Base-by-base conservation (phyloP, 495 filamentous ascomycete genomes). In the Neurospora africana region DNA sequence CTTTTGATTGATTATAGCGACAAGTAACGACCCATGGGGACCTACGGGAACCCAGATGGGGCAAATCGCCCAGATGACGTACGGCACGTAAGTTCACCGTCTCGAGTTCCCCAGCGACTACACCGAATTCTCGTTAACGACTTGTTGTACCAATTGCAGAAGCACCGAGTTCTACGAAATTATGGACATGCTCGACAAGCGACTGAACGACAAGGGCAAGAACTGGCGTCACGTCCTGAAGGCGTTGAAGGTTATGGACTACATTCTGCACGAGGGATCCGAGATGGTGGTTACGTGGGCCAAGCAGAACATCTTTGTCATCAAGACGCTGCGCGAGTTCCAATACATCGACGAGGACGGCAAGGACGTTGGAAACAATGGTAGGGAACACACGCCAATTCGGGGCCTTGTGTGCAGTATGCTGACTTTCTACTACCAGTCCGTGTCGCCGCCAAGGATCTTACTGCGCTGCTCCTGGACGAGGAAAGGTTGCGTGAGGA, bases 181-280 rank as follows among this genome's bases (percentile, higher is more conserved):
- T 76, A 97, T 99, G 90, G 96, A 98, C 81, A 99, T 99, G 95
- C 85, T 99, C 73, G 96, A 98, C 82, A 98, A 98, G 86, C 91
- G 96, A 73, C 85, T 99, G 76, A 99, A 99, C 76, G 96, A 99
- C 80, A 99, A 99, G 81, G 96, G 96, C 76, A 99, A 97, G 87
- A 99, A 99, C 81, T 99, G 96, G 96, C 90, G 96, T 76, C 96
- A 99, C 81, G 96, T 99, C 4, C 85, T 99, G 70, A 99, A 99
- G 83, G 95, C 94, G 36, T 83, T 99, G 71, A 99, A 98, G 80
- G 96, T 99, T 72, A 87, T 98, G 72, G 96, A 99, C 82, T 99
- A 99, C 82, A 97, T 93, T 84, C 86, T 99, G 40, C 96, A 99
- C 80, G 96, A 99, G 79, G 96, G 96, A 8, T 97, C 93, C 0